Percentiles rank a stretch among this genome's conserved stretches.
phyloP scores from a whole-genome alignment of 208 protist genomes.

The Herpetomonas tarakana region DNA sequence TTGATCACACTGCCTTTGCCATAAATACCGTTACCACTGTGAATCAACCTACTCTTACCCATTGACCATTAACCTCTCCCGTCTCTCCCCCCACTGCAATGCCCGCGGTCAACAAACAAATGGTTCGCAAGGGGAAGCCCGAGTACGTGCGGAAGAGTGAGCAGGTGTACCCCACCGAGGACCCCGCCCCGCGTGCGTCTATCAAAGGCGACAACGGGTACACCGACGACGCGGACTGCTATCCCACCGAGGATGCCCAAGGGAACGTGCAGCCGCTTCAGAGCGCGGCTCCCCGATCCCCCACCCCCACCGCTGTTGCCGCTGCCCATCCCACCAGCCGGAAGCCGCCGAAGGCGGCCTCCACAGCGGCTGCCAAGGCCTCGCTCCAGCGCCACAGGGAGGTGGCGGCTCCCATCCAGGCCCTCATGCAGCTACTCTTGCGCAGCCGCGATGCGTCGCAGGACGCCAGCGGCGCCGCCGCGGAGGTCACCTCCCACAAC shows the following conservation, averaged over 20 bases:
- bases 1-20: too few relatives aligned
- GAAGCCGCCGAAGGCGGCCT: neutral
- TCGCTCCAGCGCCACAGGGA: neutral
- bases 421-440: neutral
- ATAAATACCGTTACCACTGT: too few relatives aligned
- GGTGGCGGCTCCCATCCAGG: neutral
- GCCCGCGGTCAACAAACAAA: neutral
- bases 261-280: neutral
- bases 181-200: neutral
- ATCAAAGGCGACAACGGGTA: too few relatives aligned
- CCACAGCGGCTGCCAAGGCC: neutral
- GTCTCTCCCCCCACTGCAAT: neutral
- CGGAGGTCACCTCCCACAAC: neutral
- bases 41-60: too few relatives aligned
- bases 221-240: neutral
- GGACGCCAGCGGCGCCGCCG: neutral
- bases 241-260: neutral
- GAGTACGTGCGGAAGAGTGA: neutral
- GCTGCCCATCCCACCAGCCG: neutral
- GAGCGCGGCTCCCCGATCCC: too few relatives aligned
- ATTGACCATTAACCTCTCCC: too few relatives aligned
- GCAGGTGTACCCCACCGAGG: neutral
- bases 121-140: conserved; percentile 21
- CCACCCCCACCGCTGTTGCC: neutral
- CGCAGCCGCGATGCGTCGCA: neutral